Base-by-base conservation (phyloP, 2,329 filamentous ascomycete genomes). In the Diaporthe sp. region DNA sequence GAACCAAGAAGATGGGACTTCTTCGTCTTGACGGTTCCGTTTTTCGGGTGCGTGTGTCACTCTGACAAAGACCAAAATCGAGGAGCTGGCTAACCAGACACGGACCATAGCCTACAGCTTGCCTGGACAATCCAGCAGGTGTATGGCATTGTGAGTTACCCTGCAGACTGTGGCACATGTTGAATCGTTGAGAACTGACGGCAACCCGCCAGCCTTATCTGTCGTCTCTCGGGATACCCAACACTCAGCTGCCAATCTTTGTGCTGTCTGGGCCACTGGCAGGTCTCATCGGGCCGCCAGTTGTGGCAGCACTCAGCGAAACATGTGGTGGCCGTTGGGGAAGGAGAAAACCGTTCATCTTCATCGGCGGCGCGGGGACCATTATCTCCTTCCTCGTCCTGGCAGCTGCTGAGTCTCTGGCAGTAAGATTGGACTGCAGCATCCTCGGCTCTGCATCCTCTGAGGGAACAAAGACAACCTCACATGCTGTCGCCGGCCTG, bases 91-190 rank as follows among this genome's bases (percentile, higher is more conserved):
- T 68, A 20, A 68, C 47, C 22, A 25, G 22, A 53, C 7, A 42
- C 10, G 47, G 22, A 17, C 15, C n/a, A 53, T 37, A 68, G 65
- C 39, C 65, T 68, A 6, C 65, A 68, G 34, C 47, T 68, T 51
- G 65, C 65, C 39, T 68, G 65, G 65, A 68, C 65, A 2, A 25
- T 53, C 22, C 65, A 68, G 65, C 65, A 68, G 47, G 65, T 68
- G 10, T 68, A 68, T 28, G 65, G 65, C 1, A 68, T 68, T 4
- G 65, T 68, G 65, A 68, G 65, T 68, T 25, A 3, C 31, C 22
- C 3, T 8, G 22, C 3, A 39, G 17, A 31, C 31, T 28, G 12
- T 28, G 13, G 28, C 65, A 25, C 31, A 17, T 68, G 1, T 25
- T 53, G 7, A 12, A 2, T 8, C 3, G 7, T 39, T 22, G n/a